These are phyloP conservation scores for Populus hybrid DNA, from an alignment of 441 rosid genomes.

Conservation along the genomic window DNA sequence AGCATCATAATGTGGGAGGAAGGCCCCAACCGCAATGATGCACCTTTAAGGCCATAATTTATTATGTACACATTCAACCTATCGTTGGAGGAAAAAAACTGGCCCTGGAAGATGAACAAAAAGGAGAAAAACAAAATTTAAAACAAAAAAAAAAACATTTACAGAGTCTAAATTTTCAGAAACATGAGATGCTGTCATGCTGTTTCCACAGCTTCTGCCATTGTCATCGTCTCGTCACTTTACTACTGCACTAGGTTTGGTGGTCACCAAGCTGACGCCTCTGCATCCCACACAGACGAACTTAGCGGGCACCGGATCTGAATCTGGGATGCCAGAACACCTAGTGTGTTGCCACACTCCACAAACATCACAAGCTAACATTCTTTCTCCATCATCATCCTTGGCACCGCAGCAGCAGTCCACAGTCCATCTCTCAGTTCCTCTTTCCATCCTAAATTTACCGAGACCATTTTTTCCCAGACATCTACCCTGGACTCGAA, in stretches of 20 bases:
- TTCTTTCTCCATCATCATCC: constrained; percentile 74
- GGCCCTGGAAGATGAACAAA: neutral
- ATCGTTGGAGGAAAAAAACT: neutral
- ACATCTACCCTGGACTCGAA: constrained; percentile 49
- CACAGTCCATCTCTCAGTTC: constrained; percentile 67
- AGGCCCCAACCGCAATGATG: neutral
- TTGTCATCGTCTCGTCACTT: neutral
- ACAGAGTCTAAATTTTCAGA: neutral
- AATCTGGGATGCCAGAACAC: constrained; percentile 55
- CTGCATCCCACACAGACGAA: constrained; percentile 51
- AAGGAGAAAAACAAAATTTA: neutral
- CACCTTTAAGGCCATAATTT: neutral
- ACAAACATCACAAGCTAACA: constrained; percentile 69
- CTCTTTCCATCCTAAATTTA: constrained; percentile 61
- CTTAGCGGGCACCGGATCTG: constrained; percentile 51
- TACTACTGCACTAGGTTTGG: constrained; percentile 14
- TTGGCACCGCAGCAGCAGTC: constrained; percentile 65
- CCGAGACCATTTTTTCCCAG: constrained; percentile 34
- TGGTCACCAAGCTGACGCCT: neutral
- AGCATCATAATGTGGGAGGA: neutral
- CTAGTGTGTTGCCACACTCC: constrained; percentile 77
- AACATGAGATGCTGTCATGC: neutral
- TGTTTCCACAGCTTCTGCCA: neutral
- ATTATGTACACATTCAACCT: neutral
- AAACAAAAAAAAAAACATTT: too few relatives aligned